These are phyloP conservation scores for Crithidia mellificae DNA, from an alignment of 208 protist genomes.

Conservation along the genomic window DNA sequence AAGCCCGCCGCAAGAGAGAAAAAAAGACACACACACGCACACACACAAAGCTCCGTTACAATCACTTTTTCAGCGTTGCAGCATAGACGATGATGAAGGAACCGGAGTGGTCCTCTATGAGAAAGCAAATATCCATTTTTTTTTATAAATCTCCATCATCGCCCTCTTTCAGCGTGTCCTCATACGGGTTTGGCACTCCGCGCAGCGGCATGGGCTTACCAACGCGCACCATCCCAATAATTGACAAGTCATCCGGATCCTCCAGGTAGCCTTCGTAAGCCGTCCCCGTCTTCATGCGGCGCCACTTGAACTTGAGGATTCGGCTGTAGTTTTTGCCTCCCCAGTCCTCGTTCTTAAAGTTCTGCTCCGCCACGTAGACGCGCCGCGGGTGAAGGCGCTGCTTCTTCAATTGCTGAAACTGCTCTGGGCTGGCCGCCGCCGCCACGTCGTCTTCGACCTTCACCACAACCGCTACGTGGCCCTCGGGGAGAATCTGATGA, in stretches of 20 bases:
- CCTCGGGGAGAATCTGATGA: constrained; percentile 10
- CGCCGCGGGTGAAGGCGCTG: constrained; percentile 47
- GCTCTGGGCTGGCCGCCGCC: constrained; percentile 38
- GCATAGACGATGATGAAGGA: no score
- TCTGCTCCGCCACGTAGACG: constrained; percentile 76
- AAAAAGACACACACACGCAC: no score
- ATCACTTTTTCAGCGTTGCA: no score
- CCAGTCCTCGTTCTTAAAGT: constrained; percentile 58
- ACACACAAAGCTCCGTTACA: no score
- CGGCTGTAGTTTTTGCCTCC: constrained; percentile 59
- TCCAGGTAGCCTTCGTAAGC: constrained; percentile 39
- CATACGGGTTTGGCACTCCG: constrained; percentile 20
- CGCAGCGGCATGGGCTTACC: constrained; percentile 36
- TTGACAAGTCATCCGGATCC: constrained; percentile 31
- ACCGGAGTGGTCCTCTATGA: no score
- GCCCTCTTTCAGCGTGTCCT: constrained; percentile 18
- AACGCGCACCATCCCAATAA: constrained; percentile 42
- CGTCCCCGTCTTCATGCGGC: constrained; percentile 15
- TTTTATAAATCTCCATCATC: constrained; percentile 35
- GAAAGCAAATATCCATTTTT: no score
- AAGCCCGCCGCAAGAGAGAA: no score
- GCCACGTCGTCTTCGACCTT: constrained; percentile 57
- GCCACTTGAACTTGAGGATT: constrained; percentile 51
- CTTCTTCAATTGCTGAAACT: constrained; percentile 35
- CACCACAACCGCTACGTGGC: constrained; percentile 65